These are phyloP conservation scores for Epichloe uncinata DNA, from an alignment of 2,329 filamentous ascomycete genomes.

Conservation along the genomic window DNA sequence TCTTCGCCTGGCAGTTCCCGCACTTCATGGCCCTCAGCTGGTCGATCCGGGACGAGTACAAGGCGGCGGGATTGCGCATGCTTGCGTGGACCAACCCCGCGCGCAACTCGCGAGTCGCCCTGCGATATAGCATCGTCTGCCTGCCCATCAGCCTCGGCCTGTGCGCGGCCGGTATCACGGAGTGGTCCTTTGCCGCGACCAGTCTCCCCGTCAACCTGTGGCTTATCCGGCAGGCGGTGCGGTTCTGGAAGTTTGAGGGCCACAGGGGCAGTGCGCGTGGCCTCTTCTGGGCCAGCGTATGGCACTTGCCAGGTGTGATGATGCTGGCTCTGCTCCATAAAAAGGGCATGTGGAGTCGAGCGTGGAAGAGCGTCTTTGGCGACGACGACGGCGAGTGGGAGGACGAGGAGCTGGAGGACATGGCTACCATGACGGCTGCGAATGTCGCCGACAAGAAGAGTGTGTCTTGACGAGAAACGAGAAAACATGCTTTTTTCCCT, in stretches of 20 bases:
- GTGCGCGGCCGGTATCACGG: constrained; percentile 68
- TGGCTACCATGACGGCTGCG: constrained; percentile 22
- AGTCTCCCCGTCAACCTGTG: constrained; percentile 75
- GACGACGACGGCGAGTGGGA: constrained; percentile 42
- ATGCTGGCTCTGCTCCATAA: constrained; percentile 86
- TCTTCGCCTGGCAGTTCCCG: constrained; percentile 96
- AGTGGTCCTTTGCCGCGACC: constrained; percentile 71
- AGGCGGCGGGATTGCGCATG: constrained; percentile 54
- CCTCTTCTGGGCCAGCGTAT: constrained; percentile 95
- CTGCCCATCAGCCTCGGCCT: constrained; percentile 75
- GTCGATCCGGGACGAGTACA: constrained; percentile 82
- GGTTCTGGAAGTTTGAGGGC: constrained; percentile 70
- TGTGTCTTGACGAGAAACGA: not conserved
- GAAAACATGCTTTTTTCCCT: not conserved
- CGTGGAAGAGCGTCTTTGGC: constrained; percentile 59
- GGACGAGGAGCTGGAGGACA: constrained; percentile 39
- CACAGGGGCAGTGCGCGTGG: constrained; percentile 67
- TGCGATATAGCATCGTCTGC: constrained; percentile 76
- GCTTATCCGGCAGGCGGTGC: constrained; percentile 66
- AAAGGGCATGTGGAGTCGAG: constrained; percentile 76
- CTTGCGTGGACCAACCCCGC: constrained; percentile 78
- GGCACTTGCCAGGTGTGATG: constrained; percentile 84
- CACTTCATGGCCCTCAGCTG: constrained; percentile 95
- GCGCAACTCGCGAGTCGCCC: constrained; percentile 71
- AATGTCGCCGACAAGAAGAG: constrained; percentile 10